Conservation (phyloP, 75 land plant species). For the Gnetum montanum region DNA sequence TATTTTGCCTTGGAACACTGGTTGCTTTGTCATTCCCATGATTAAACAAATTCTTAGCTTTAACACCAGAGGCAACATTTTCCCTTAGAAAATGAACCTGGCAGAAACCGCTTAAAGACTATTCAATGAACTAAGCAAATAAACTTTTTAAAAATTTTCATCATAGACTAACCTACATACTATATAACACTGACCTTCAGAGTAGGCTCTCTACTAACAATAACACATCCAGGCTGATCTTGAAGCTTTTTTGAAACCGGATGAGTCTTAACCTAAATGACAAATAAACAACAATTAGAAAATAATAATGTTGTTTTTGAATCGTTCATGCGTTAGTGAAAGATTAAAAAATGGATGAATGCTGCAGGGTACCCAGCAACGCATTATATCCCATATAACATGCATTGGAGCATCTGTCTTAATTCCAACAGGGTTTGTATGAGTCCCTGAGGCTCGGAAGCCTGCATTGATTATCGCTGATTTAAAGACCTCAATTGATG, state of each 20-base stretch:
- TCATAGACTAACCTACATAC: too few relatives aligned
- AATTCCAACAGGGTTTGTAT: conserved; percentile 81
- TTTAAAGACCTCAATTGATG: conserved; percentile 78
- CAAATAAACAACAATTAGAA: too few relatives aligned
- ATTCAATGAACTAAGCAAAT: too few relatives aligned
- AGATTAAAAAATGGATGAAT: background rate
- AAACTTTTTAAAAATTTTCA: too few relatives aligned
- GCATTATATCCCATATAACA: conserved; percentile 99
- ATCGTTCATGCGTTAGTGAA: background rate
- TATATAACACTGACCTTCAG: conserved; percentile 39
- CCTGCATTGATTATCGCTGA: conserved; percentile 98
- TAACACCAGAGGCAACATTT: too few relatives aligned
- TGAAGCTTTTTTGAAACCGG: conserved; percentile 79
- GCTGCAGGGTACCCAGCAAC: conserved; percentile 71
- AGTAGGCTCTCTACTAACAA: conserved; percentile 73
- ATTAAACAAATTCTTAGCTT: too few relatives aligned
- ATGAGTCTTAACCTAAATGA: conserved; percentile 67
- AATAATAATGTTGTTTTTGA: too few relatives aligned
- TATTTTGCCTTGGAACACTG: too few relatives aligned
- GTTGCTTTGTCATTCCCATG: too few relatives aligned
- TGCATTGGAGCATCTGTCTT: conserved; percentile 97
- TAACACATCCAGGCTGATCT: conserved; percentile 72
- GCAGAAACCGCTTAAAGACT: too few relatives aligned
- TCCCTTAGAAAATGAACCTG: too few relatives aligned
- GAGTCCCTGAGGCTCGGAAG: conserved; percentile 90